phyloP scores from a whole-genome alignment of 148 eudicot species.

The Rhododendron mucronatum region DNA sequence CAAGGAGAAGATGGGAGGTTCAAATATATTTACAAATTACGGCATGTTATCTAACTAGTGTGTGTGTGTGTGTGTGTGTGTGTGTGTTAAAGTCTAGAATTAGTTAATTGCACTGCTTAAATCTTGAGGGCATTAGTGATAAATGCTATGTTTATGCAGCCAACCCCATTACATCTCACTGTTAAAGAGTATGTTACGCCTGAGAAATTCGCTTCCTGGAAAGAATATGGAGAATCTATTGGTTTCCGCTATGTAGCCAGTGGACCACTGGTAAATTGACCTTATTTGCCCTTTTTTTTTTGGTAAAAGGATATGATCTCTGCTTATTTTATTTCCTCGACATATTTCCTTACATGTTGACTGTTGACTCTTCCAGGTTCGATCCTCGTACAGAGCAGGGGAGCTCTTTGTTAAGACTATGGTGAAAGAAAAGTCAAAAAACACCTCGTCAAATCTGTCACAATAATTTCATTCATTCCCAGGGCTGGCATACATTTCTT shows the following conservation, averaged over 20 bases:
- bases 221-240: slow-evolving; percentile 85
- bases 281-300: not conserved
- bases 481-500: not conserved
- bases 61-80: not conserved
- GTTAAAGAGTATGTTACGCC: slow-evolving; percentile 92
- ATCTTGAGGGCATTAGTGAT: not conserved
- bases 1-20: not conserved
- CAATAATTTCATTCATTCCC: not conserved
- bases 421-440: slow-evolving; percentile 40
- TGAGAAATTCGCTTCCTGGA: slow-evolving; percentile 81
- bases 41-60: not conserved
- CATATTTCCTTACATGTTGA: not conserved
- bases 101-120: not conserved
- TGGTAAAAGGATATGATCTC: not conserved
- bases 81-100: not conserved
- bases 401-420: slow-evolving; percentile 55
- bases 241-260: slow-evolving; percentile 98
- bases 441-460: not conserved
- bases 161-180: slow-evolving; percentile 90
- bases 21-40: not conserved
- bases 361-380: slow-evolving; percentile 17
- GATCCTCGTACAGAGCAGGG: slow-evolving; percentile 56
- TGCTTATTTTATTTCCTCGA: not conserved
- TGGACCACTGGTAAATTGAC: slow-evolving; percentile 78
- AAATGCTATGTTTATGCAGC: slow-evolving; percentile 42